phyloP scores from a whole-genome alignment of 306 rosid species.

The Amphicarpaea edgeworthii region DNA sequence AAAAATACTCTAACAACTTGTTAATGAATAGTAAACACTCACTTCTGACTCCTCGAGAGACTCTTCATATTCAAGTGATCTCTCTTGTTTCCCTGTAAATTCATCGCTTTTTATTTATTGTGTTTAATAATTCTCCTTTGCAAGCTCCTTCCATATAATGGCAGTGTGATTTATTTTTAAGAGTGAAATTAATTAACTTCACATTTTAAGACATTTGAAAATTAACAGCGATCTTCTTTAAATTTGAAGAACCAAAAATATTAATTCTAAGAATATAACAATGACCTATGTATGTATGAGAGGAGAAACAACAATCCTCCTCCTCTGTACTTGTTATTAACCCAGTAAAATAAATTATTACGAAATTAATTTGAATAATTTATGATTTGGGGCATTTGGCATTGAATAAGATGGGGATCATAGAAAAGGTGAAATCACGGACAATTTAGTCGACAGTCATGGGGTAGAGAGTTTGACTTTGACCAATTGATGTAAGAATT shows the following conservation, averaged over 20 bases:
- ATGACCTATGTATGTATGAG: neutral
- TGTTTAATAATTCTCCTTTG: neutral
- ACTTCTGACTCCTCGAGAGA: neutral
- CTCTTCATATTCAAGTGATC: neutral
- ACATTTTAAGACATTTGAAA: neutral
- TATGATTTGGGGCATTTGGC: neutral
- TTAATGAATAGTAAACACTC: neutral
- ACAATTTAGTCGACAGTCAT: neutral
- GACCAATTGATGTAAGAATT: conserved; percentile 1
- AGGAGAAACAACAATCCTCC: neutral
- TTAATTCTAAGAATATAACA: neutral
- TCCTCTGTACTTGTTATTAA: neutral
- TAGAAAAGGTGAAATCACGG: conserved; percentile 16
- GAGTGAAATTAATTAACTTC: neutral
- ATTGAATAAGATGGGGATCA: conserved; percentile 26
- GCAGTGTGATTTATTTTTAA: neutral
- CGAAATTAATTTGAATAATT: neutral
- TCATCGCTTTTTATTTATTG: neutral
- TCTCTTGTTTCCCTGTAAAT: neutral
- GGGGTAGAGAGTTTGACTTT: conserved; percentile 34
- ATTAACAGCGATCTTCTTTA: no score
- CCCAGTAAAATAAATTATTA: neutral
- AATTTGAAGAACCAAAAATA: no score
- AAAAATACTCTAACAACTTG: neutral
- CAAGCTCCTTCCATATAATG: neutral